Evolutionary conservation across 352 stramenopile species (phyloP), one percentile per base, ranked within the genome.

Genomic region (Phytophthora podocarpi): DNA sequence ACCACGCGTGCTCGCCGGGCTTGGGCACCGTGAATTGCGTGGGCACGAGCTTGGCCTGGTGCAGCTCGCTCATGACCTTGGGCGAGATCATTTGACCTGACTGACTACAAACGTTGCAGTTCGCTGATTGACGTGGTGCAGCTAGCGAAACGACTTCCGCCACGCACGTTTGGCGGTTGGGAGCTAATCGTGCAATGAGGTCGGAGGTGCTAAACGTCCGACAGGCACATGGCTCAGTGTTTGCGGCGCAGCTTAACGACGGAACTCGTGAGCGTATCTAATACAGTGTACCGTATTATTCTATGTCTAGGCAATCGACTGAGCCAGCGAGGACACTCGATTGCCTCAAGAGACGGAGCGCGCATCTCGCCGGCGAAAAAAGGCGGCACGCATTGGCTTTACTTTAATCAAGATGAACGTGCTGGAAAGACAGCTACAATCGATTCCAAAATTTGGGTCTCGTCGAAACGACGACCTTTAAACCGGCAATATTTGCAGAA

Each of bases 11-110:
- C 36, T 83, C 74, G 8, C 72, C 76, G 0, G 76, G 76, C 40
- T 77, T 82, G 51, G 76, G 75, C 24, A 85, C 76, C 10, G 72
- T 85, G 70, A 82, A 85, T 57, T 85, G 73, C 31, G 76, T 85
- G 0, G 76, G 76, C 35, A 85, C 76, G 39, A 77, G 73, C 48
- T 76, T 76, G n/a, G 76, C 76, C 48, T 85, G 63, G 41, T 81
- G 76, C 50, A 85, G 54, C 62, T 85, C 76, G 41, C 71, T 74
- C 72, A 85, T 85, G 43, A 85, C 76, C 43, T 81, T 85, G 39
- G 73, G 70, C 16, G 76, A 85, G 50, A 85, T 85, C 76, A 85
- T 85, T 27, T 34, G n/a, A n/a, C n/a, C n/a, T n/a, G n/a, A n/a
- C n/a, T n/a, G n/a, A n/a, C n/a, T 31, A 40, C 34, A 16, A 18